Percentiles rank a stretch among this genome's conserved stretches.
Conservation (phyloP, 768 basidiomycete species). For the Hypholoma sublateritium region DNA sequence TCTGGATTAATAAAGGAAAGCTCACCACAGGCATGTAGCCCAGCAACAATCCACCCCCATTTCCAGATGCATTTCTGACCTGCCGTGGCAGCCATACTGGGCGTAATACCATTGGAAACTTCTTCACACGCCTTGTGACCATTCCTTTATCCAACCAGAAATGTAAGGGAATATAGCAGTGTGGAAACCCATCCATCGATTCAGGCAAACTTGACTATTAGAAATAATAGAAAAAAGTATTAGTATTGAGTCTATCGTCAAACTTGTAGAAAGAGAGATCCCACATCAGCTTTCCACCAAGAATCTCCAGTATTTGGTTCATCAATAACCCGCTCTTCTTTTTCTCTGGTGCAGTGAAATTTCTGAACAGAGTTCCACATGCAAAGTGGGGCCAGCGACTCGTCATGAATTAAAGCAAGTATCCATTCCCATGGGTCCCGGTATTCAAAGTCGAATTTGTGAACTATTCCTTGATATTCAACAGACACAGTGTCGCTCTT, state of each 20-base stretch:
- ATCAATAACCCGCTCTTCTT: conserved; percentile 21
- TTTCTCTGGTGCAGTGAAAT: conserved; percentile 16
- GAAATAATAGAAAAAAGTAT: neutral
- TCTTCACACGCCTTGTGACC: conserved; percentile 23
- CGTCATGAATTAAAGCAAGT: conserved; percentile 1
- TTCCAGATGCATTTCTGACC: conserved; percentile 31
- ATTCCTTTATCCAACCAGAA: conserved; percentile 32
- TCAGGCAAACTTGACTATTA: conserved; percentile 16
- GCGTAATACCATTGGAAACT: conserved; percentile 27
- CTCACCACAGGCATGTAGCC: conserved; percentile 28
- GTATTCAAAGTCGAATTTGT: neutral
- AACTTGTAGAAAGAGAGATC: neutral
- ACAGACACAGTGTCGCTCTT: neutral
- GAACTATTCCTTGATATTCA: neutral
- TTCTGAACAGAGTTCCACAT: conserved; percentile 24
- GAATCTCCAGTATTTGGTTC: conserved; percentile 28
- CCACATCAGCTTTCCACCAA: conserved; percentile 29
- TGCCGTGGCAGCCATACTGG: conserved; percentile 23
- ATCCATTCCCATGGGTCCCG: neutral
- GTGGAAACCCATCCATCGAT: conserved; percentile 14
- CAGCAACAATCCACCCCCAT: conserved; percentile 29
- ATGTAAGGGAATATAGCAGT: conserved; percentile 26
- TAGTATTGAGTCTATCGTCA: too few relatives aligned
- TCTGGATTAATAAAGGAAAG: neutral
- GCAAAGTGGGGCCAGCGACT: too few relatives aligned